A percentile compares a stretch with the other conserved stretches of the same genome.
phyloP scores from a whole-genome alignment of 371 early-diverging fungal genomes.

The Mucor lusitanicus region DNA sequence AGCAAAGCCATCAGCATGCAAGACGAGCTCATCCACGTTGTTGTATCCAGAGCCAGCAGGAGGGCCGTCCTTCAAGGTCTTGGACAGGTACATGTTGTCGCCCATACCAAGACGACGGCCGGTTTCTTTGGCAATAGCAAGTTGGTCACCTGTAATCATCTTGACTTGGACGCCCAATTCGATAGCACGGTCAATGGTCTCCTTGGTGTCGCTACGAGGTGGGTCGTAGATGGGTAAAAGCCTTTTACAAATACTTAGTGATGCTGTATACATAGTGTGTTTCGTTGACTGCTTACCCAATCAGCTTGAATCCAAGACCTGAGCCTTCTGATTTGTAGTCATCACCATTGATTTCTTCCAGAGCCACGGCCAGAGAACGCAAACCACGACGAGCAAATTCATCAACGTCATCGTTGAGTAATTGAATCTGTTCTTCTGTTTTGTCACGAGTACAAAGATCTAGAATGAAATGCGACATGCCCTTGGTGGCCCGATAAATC shows the following conservation, averaged over 20 bases:
- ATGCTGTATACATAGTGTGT: too few species aligned
- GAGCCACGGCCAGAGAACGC: constrained; percentile 73
- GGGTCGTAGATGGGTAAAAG: constrained; percentile 82
- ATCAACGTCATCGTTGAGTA: constrained; percentile 58
- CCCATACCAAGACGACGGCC: constrained; percentile 70
- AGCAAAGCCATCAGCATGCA: constrained; percentile 80
- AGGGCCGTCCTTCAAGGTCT: constrained; percentile 66
- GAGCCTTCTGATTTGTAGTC: constrained; percentile 48
- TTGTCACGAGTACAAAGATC: constrained; percentile 65
- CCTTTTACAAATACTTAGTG: too few species aligned
- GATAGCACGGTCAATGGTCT: constrained; percentile 78
- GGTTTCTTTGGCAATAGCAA: constrained; percentile 84
- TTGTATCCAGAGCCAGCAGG: constrained; percentile 65
- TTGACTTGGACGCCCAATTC: constrained; percentile 83
- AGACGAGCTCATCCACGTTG: constrained; percentile 73
- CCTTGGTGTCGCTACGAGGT: constrained; percentile 73
- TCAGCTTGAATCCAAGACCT: constrained; percentile 57
- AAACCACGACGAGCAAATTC: constrained; percentile 74
- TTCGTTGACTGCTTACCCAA: constrained; percentile 35
- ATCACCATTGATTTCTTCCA: constrained; percentile 51
- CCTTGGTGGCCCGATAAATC: constrained; percentile 62
- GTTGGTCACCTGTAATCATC: constrained; percentile 93
- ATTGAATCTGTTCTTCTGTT: constrained; percentile 45
- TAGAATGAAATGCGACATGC: constrained; percentile 67
- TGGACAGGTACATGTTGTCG: constrained; percentile 63